Conservation (phyloP, 352 stramenopile species). For the Elongisporangium prolatum region DNA sequence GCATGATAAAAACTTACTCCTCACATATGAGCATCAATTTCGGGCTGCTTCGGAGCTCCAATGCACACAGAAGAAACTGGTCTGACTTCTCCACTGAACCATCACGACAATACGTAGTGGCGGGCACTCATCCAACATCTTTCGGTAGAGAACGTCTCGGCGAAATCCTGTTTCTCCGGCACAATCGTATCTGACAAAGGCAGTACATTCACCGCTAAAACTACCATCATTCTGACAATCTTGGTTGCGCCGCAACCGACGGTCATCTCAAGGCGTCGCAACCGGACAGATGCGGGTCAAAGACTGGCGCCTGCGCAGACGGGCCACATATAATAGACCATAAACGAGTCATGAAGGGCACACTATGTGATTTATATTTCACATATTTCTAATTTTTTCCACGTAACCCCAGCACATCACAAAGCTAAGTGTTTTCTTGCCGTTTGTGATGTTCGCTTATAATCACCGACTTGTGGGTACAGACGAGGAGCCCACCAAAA, state of each 20-base stretch:
- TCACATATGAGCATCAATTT: background rate
- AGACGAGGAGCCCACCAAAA: background rate
- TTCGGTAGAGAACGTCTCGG: background rate
- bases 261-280: background rate
- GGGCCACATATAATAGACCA: background rate
- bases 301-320: background rate
- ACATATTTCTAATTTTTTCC: background rate
- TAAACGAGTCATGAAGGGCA: background rate
- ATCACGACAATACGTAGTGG: background rate
- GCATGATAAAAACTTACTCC: background rate
- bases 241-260: background rate
- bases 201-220: background rate
- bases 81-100: background rate
- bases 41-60: background rate
- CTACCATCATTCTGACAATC: background rate
- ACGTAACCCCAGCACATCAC: background rate
- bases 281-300: background rate
- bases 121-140: background rate
- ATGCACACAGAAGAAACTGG: background rate
- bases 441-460: too few species aligned
- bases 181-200: background rate
- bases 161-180: background rate
- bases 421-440: too few species aligned
- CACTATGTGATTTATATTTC: background rate
- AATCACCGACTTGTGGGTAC: background rate